Base-by-base conservation (phyloP, 1,284 basidiomycete genomes). In the Pyrrhoderma noxium region DNA sequence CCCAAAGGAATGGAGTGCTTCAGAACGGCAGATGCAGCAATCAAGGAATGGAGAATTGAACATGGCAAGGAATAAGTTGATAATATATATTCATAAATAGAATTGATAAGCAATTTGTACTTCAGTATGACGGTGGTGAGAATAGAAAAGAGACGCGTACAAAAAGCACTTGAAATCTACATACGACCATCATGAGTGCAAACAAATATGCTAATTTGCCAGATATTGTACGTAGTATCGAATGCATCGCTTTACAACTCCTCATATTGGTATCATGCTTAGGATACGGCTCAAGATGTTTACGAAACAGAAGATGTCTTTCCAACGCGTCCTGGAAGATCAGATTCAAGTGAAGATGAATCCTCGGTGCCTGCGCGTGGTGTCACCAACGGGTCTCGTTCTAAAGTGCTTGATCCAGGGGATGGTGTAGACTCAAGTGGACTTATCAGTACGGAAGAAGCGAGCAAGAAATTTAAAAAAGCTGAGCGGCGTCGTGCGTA, bases 201-300 rank as follows among this genome's bases (percentile, higher is more conserved):
- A 78, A 78, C 66, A 95, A 96, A 65, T 96, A 94, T 62, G 82
- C 88, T 3, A 82, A 85, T 59, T 72, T 96, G 5, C 93, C 93
- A 21, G 92, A 96, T 63, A 94, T 96, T 55, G 93, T 93, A 60
- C 59, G 80, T 73, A 38, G 16, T 37, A 31, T 5, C 41, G 19
- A 43, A 2, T 18, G 39, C 40, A 31, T 46, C 38, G 46, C 13
- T 44, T n/a, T 45, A 44, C 53, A 34, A 8, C 45, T 47, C 16
- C 46, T 53, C 18, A 18, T 21, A 43, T 16, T 38, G 3, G n/a
- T 35, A 3, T 19, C 18, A 41, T 41, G 25, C 41, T 4, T 53
- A 94, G 90, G 91, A 94, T 65, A 89, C 89, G 7, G 90, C 89
- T 1, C 89, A 81, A 39, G 93, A 96, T 64, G 79, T 95, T 36